Evolutionary conservation across 768 basidiomycete species (phyloP).

Genomic region (Suillus tomentosus): DNA sequence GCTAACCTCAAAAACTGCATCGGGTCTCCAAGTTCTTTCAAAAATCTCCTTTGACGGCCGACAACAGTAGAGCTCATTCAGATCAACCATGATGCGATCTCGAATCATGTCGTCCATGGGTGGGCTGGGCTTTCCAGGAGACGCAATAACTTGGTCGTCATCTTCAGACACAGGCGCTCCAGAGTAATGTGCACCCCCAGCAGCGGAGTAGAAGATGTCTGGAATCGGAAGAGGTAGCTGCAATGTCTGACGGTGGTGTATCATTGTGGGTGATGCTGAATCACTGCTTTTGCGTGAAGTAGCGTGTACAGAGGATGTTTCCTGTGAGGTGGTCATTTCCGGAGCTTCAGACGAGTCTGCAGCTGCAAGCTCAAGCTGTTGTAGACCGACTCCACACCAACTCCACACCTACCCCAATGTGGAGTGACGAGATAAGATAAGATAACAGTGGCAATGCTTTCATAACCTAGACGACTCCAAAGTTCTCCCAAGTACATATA

Average conservation of each 20-base stretch:
- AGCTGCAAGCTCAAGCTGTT: background rate
- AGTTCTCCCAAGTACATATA: background rate
- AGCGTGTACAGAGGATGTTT: background rate
- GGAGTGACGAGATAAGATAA: background rate
- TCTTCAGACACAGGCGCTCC: conserved; percentile 41
- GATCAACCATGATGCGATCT: conserved; percentile 52
- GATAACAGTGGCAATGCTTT: background rate
- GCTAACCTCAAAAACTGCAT: conserved; percentile 55
- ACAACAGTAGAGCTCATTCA: conserved; percentile 59
- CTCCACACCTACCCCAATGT: background rate
- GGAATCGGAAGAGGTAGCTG: conserved; percentile 48
- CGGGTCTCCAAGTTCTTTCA: conserved; percentile 50
- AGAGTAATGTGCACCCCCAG: conserved; percentile 64
- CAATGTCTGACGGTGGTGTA: conserved; percentile 47
- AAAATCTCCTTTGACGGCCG: conserved; percentile 56
- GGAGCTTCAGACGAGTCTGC: background rate
- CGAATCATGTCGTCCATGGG: conserved; percentile 41
- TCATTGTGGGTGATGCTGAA: conserved; percentile 40
- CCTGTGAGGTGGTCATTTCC: conserved; percentile 7
- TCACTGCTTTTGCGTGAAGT: background rate
- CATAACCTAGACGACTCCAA: background rate
- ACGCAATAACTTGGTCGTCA: conserved; percentile 13
- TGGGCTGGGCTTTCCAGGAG: background rate
- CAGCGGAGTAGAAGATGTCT: conserved; percentile 56
- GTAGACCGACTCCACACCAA: background rate